Percentiles rank a stretch among this genome's conserved stretches.
Evolutionary conservation across 169 alveolate species (phyloP).

Genomic region (Pseudocohnilembus persalinus): DNA sequence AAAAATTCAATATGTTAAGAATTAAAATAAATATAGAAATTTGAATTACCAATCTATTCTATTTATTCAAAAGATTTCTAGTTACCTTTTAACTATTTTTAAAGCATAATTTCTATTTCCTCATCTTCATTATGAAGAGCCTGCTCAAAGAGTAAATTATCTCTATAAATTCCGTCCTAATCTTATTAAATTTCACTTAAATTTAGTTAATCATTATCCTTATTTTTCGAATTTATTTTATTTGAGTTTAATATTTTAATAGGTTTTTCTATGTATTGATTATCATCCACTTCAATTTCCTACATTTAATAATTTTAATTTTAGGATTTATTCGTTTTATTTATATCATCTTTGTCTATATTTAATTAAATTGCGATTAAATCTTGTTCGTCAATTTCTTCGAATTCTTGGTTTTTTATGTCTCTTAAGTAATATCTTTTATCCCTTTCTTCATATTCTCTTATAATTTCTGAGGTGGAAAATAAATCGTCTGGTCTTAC

Average conservation of each 20-base stretch:
- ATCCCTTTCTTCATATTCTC: not conserved
- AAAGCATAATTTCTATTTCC: not conserved
- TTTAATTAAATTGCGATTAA: not conserved
- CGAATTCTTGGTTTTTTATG: not conserved
- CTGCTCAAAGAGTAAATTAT: not conserved
- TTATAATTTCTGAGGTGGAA: not conserved
- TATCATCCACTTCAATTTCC: too few relatives aligned
- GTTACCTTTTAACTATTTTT: not conserved
- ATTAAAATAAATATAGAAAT: too few relatives aligned
- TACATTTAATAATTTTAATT: too few relatives aligned
- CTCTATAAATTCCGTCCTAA: not conserved
- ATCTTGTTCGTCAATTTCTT: not conserved
- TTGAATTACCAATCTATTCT: too few relatives aligned
- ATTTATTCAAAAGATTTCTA: too few relatives aligned
- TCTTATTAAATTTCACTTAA: too few relatives aligned
- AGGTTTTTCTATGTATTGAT: too few relatives aligned
- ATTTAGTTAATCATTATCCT: not conserved
- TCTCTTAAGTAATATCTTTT: too few relatives aligned
- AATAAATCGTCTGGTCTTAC: not conserved
- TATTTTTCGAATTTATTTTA: too few relatives aligned
- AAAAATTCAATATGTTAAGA: too few relatives aligned
- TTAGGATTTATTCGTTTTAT: not conserved
- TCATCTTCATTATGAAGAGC: not conserved
- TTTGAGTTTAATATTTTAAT: too few relatives aligned
- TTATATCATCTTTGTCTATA: not conserved